A percentile compares a stretch with the other conserved stretches of the same genome.
Conservation (phyloP, 2,329 filamentous ascomycete genomes). For the Calycina marina region DNA sequence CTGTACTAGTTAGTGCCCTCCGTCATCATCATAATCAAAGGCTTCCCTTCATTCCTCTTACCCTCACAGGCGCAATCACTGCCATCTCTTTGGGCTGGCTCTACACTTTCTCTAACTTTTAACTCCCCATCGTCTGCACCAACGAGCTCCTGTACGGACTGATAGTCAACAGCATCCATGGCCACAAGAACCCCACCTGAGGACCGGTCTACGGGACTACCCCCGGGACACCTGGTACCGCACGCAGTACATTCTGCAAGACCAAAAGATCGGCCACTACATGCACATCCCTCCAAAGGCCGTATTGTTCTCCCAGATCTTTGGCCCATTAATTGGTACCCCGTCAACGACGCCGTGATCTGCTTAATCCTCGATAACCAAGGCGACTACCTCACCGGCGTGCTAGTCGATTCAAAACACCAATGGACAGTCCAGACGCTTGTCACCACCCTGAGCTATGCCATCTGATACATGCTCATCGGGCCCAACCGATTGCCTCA, state of each 20-base stretch:
- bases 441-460: conserved; percentile 35
- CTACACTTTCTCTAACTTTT: conserved; percentile 42
- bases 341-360: conserved; percentile 46
- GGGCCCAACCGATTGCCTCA: conserved; percentile 35
- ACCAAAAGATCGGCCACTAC: conserved; percentile 50
- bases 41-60: conserved; percentile 41
- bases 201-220: conserved; percentile 43
- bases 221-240: conserved; percentile 48
- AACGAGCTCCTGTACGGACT: conserved; percentile 46
- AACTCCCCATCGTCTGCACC: conserved; percentile 38
- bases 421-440: conserved; percentile 47
- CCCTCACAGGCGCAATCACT: conserved; percentile 37
- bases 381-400: conserved; percentile 36
- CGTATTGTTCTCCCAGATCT: conserved; percentile 46
- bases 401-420: conserved; percentile 35
- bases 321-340: conserved; percentile 43
- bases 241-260: conserved; percentile 42
- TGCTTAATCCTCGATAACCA: conserved; percentile 45
- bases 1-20: conserved; percentile 32
- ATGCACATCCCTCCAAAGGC: conserved; percentile 44
- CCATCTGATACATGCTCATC: conserved; percentile 45
- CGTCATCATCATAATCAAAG: conserved; percentile 34
- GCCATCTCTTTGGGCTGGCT: conserved; percentile 44
- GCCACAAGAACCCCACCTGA: conserved; percentile 40
- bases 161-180: conserved; percentile 37